Evolutionary conservation across 768 basidiomycete species (phyloP), one percentile per base, ranked within the genome.

Genomic region (Pleurotus pulmonarius): DNA sequence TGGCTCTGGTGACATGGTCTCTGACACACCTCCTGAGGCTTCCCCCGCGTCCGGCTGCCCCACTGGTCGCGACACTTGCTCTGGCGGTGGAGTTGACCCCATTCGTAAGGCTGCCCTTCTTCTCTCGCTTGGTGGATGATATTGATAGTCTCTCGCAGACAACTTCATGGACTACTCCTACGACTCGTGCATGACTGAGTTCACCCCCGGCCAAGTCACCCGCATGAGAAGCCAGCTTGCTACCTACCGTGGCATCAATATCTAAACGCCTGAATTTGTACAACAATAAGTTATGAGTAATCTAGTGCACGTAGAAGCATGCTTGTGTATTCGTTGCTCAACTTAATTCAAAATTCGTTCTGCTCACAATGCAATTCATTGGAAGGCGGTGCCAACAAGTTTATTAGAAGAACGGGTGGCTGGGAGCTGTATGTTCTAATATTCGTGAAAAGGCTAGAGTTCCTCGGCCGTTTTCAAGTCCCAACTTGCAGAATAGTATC

Each of bases 141-240:
- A 34, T 34, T 34, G 9, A 34, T 34, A 8, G 9, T 3, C 29
- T 53, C 26, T 46, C 59, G 43, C 53, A 73, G 73, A 73, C 66
- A 80, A 81, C 70, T 81, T 70, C 71, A 81, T 82, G 80, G 81
- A 82, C 65, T 81, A 80, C 72, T 71, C 69, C 24, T 67, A 77
- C 57, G 80, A 82, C 59, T 63, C 70, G 56, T 82, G 80, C 74
- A 81, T 79, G 78, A 71, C 55, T 58, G 58, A 74, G 56, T 82
- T 81, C 67, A 81, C 80, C 29, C 34, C 68, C 46, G 79, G 79
- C 37, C 80, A 82, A 61, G 60, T 57, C 59, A 67, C 69, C 34
- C 79, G 79, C 58, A 57, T 76, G 49, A 61, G 67, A 58, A 63
- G 62, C 29, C 78, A 80, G 64, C 66, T 82, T 46, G 62, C 69